Base-by-base conservation (phyloP, 306 rosid genomes). In the Abrus pulchellus region DNA sequence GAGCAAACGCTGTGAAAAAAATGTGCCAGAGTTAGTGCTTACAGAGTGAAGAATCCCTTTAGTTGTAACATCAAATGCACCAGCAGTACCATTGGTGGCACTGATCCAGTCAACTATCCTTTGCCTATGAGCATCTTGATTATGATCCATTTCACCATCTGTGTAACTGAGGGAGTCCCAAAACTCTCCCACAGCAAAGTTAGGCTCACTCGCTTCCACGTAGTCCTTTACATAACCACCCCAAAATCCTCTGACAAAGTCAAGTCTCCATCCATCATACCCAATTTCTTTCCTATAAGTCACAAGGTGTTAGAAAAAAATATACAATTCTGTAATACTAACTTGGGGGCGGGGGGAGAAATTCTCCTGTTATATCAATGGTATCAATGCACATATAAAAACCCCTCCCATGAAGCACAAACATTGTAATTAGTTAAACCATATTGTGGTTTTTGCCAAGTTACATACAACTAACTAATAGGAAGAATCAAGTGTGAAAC, bases 191-290 rank as follows among this genome's bases (percentile, higher is more conserved):
- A 94, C 97, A 28, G 94, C 78, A 83, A 94, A 90, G 88, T 75
- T 86, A 33, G 97, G 97, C 83, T 90, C 90, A 80, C 83, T 94
- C 69, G 93, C 88, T 59, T 90, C 93, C 14, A 94, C 3, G 86
- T 94, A 94, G 72, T 90, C 94, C 85, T 87, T 92, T 40, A 92
- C 88, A 74, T 94, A 94, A 78, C 98, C 98, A 74, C 98, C 98
- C 98, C 98, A 94, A 90, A 94, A 94, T 70, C 98, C 98, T 86
- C 97, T 88, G 30, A 66, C 98, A 89, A 92, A 94, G 87, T 94
- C 98, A 77, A 94, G 96, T 86, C 98, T 90, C 98, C 98, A 94
- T 53, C 98, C 98, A 78, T 92, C 97, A 80, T 92, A 94, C 48
- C 98, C 98, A 74, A 94, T 79, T 84, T 94, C 98, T 40, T 94